These are phyloP conservation scores for Yamadazyma trypodendri DNA, from an alignment of 1,139 yeast genomes.

Conservation along the genomic window DNA sequence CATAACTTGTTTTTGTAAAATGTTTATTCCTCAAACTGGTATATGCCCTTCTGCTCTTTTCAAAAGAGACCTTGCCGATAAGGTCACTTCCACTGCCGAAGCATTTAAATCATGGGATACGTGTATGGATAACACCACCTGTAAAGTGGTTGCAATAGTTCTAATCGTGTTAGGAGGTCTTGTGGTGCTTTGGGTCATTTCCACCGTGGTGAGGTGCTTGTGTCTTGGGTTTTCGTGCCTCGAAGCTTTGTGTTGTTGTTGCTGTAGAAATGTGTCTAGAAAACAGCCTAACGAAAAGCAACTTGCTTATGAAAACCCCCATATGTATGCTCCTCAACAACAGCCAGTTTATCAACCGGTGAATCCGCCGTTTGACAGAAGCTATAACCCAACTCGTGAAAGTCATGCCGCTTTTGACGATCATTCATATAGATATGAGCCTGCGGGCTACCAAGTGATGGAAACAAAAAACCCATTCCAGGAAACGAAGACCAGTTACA, in stretches of 20 bases:
- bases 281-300: constrained; percentile 17
- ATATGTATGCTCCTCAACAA: constrained; percentile 37
- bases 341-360: constrained; percentile 17
- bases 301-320: constrained; percentile 30
- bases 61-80: constrained; percentile 13
- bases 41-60: constrained; percentile 13
- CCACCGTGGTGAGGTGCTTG: constrained; percentile 41
- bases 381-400: neutral
- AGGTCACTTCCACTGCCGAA: constrained; percentile 45
- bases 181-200: constrained; percentile 42
- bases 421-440: constrained; percentile 11
- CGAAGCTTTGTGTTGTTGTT: constrained; percentile 48
- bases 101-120: constrained; percentile 71
- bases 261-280: constrained; percentile 30
- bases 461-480: constrained; percentile 16
- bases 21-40: constrained; percentile 12
- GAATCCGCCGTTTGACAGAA: neutral
- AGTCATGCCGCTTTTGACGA: constrained; percentile 1
- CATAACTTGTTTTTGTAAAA: constrained; percentile 2
- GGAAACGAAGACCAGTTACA: constrained; percentile 7
- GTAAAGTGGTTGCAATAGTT: constrained; percentile 78
- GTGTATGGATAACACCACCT: constrained; percentile 73
- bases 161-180: constrained; percentile 60
- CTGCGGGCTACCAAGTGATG: constrained; percentile 12
- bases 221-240: constrained; percentile 46